Base-by-base conservation (phyloP, 2,329 filamentous ascomycete genomes). In the Alternaria sp. region DNA sequence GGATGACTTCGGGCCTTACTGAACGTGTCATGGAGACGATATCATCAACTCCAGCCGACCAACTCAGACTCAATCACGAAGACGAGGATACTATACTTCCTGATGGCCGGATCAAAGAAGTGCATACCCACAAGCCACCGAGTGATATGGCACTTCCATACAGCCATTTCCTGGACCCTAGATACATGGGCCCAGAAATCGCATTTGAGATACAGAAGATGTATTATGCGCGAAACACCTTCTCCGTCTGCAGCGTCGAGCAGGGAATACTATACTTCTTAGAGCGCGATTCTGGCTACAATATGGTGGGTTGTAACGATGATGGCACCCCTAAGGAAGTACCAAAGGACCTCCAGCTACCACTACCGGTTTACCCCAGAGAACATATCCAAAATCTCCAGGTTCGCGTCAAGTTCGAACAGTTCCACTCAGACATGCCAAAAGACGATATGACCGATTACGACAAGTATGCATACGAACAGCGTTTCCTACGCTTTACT, bases 401-500 rank as follows among this genome's bases (percentile, higher is more conserved):
- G 41, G 51, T 74, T 20, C 67, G 72, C 7, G 18, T 74, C 51
- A 74, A 74, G 44, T 60, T 58, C 14, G 71, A 74, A 44, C 68
- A 72, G 22, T 66, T 64, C 11, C 14, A 55, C 32, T 12, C 4
- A 2, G 22, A 49, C 0, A 52, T 51, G 41, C 45, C 45, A 12
- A 40, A 27, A 34, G 12, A 45, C 2, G 8, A 45, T 9, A 5
- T 25, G 16, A 60, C 46, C 32, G 30, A 43, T 5, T 25, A 53
- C 11, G 57, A 57, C 14, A 32, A 16, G 10, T 62, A 55, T 18
- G 53, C 51, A 5, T 57, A 66, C 38, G 62, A 68, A 46, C 49
- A 57, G 38, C 34, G 45, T 7, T 57, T 67, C 25, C 18, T 69
- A 4, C 59, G 49, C 41, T 34, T 4, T n/a, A 52, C 28, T 20